Base-by-base conservation (phyloP, 2,329 filamentous ascomycete genomes). In the Clonostachys chloroleuca region DNA sequence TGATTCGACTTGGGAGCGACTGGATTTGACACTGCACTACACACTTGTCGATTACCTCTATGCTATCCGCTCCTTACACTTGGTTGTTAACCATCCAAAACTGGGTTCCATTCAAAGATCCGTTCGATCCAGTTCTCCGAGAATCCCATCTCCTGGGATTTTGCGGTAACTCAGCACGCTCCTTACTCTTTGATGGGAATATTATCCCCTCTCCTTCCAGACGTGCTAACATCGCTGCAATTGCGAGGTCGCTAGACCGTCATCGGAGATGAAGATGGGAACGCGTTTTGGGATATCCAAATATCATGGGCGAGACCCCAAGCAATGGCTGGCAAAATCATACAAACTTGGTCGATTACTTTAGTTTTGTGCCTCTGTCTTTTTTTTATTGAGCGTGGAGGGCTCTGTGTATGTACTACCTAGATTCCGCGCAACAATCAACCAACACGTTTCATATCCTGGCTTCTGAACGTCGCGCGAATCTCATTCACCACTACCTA, bases 11-110 rank as follows among this genome's bases (percentile, higher is more conserved):
- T 49, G 49, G 47, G 42, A 43, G 48, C 49, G 52, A 50, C 47
- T 52, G 44, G 51, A 46, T 45, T 52, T 51, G 48, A 52, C 49
- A 43, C 24, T 45, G 34, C 36, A 42, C 30, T 54, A 56, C 55
- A 55, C 44, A 51, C 48, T 52, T 52, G 48, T 52, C 51, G 53
- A 50, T 56, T 51, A 47, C 52, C 60, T 59, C 59, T 67, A 64
- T 59, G 62, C 66, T 64, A 59, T 70, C 64, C 68, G 59, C 59
- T 71, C 68, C 59, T 69, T 68, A 56, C 54, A 30, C 24, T 30
- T 30, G 24, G 24, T 30, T 30, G 24, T 30, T 30, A 30, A 30
- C 24, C 24, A 30, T 30, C 24, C 3, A 30, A 30, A 30, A 30
- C 24, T 30, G 24, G 24, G 24, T 30, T 30, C 10, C 24, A 30